Percentiles rank a stretch among this genome's conserved stretches.
Evolutionary conservation across 495 filamentous ascomycete species (phyloP).

Genomic region (Penicillium silybi): DNA sequence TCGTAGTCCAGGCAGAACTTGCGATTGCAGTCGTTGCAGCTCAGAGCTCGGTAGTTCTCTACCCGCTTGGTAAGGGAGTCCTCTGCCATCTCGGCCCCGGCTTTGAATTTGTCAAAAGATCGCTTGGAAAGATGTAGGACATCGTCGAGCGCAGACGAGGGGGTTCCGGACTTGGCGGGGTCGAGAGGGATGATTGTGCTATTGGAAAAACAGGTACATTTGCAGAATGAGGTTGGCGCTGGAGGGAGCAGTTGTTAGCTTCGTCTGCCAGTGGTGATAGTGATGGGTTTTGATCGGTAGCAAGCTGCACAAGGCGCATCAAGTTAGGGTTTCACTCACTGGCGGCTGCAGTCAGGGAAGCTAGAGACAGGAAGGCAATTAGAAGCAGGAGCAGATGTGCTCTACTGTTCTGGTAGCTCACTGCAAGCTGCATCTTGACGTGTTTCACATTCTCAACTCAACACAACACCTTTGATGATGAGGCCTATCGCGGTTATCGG

Average conservation of each 20-base stretch:
- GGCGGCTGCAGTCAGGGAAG: constrained; percentile 27
- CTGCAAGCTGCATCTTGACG: constrained; percentile 8
- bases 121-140: constrained; percentile 24
- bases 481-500: constrained; percentile 12
- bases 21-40: constrained; percentile 84
- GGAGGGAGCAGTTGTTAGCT: too few relatives aligned
- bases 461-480: constrained; percentile 6
- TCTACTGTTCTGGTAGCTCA: constrained; percentile 1
- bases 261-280: background rate
- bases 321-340: constrained; percentile 20
- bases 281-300: background rate
- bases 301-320: background rate
- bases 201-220: constrained; percentile 93
- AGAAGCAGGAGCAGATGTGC: constrained; percentile 18
- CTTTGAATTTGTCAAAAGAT: constrained; percentile 10
- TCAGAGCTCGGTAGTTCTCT: constrained; percentile 40
- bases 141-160: constrained; percentile 17
- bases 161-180: constrained; percentile 24
- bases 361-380: constrained; percentile 20
- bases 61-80: constrained; percentile 15
- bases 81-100: constrained; percentile 5
- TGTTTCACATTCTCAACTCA: background rate
- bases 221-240: constrained; percentile 92
- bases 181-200: constrained; percentile 73
- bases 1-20: constrained; percentile 84